Conservation (phyloP, 441 rosid species). For the Syzygium syzygioides region DNA sequence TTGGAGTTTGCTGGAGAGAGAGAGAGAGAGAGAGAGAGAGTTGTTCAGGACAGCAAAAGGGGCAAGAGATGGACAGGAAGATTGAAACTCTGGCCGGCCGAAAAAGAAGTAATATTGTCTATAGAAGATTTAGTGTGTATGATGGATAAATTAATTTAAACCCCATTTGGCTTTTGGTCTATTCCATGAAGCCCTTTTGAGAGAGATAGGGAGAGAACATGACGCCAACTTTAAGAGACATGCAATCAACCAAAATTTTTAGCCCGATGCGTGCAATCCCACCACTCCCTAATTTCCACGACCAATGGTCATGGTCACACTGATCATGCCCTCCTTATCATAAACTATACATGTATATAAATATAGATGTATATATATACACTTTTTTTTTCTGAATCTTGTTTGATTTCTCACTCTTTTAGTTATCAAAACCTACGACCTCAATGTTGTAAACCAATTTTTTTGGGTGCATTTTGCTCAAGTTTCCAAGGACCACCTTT, state of each 20-base stretch:
- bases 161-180: neutral
- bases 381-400: neutral
- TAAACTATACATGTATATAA: neutral
- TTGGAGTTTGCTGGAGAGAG: neutral
- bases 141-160: neutral
- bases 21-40: neutral
- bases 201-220: conserved; percentile 11
- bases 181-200: neutral
- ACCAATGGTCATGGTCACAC: neutral
- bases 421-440: conserved; percentile 6
- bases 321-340: neutral
- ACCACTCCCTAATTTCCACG: neutral
- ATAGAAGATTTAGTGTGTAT: neutral
- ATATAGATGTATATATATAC: neutral
- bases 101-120: neutral
- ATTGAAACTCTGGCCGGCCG: neutral
- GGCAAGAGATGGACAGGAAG: neutral
- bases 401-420: neutral
- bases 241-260: conserved; percentile 11
- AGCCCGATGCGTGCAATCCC: neutral
- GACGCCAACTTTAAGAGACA: conserved; percentile 21
- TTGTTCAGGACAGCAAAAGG: neutral
- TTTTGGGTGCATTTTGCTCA: neutral
- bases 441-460: neutral
- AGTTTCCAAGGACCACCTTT: neutral